A percentile compares a stretch with the other conserved stretches of the same genome.
These are phyloP conservation scores for Byssothecium circinans DNA, from an alignment of 2,329 filamentous ascomycete genomes.

Conservation along the genomic window DNA sequence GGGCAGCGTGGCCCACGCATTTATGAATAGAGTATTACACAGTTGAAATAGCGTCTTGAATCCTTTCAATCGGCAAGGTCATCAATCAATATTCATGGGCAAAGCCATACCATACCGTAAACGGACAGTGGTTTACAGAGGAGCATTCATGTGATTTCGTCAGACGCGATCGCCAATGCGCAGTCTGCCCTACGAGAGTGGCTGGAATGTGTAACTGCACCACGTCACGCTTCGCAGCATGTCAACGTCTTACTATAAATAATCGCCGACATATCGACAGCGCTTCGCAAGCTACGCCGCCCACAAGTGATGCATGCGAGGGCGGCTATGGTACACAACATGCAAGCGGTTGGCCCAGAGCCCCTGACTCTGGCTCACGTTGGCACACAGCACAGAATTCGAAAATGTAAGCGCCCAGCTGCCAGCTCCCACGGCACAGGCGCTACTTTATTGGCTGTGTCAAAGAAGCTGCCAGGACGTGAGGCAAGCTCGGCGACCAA, in stretches of 20 bases:
- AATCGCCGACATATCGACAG: not conserved
- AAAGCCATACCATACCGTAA: not conserved
- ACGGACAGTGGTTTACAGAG: not conserved
- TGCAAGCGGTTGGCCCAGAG: constrained; percentile 9
- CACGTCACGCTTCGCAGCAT: not conserved
- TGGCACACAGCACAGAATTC: no score
- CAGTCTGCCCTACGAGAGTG: not conserved
- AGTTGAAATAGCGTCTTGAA: not conserved
- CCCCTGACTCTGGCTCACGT: constrained; percentile 12
- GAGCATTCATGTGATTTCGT: no score
- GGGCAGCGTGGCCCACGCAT: not conserved
- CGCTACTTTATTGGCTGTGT: not conserved
- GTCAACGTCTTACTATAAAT: not conserved
- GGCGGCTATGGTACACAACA: not conserved
- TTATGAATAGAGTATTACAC: constrained; percentile 3
- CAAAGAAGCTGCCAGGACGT: not conserved
- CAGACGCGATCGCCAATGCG: not conserved
- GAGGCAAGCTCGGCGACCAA: not conserved
- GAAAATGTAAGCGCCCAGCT: constrained; percentile 20
- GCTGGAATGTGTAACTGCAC: not conserved
- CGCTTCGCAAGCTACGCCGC: no score
- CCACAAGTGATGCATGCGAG: no score
- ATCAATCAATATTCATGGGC: not conserved
- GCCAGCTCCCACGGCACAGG: not conserved
- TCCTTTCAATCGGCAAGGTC: not conserved